phyloP scores from a whole-genome alignment of 495 filamentous ascomycete genomes.

The Terfezia claveryi region DNA sequence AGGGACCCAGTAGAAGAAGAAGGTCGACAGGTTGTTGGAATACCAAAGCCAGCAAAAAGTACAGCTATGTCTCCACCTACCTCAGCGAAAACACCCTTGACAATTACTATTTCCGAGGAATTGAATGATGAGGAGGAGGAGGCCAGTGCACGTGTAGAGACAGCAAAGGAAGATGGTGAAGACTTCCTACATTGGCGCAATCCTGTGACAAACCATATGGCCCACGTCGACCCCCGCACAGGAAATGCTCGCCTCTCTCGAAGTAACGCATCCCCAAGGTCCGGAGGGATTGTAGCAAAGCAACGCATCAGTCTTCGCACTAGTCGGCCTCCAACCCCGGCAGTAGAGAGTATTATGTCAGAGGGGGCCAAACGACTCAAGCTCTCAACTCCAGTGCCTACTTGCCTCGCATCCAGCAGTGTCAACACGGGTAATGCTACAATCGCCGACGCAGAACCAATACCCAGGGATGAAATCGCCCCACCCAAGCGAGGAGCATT shows the following conservation, averaged over 20 bases:
- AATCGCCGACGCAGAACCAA: too few species aligned
- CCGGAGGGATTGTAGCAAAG: too few species aligned
- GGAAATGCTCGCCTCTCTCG: not conserved
- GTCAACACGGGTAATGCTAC: too few species aligned
- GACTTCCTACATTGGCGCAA: not conserved
- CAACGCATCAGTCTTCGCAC: too few species aligned
- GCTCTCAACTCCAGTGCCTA: too few species aligned
- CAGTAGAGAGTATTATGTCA: too few species aligned
- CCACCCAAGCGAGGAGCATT: too few species aligned
- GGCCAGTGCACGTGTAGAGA: conserved; percentile 3
- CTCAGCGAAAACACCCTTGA: not conserved
- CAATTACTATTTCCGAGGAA: conserved; percentile 4
- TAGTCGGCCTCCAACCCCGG: too few species aligned
- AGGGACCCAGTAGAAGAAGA: conserved; percentile 9
- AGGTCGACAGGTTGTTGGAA: conserved; percentile 1
- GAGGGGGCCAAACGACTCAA: too few species aligned
- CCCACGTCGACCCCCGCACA: conserved; percentile 7
- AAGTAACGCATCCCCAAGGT: too few species aligned
- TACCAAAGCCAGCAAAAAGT: conserved; percentile 1
- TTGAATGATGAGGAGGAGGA: conserved; percentile 4
- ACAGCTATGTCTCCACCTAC: not conserved
- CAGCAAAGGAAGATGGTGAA: not conserved
- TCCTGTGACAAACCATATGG: conserved; percentile 11
- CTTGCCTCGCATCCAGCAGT: too few species aligned
- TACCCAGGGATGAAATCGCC: too few species aligned